phyloP scores from a whole-genome alignment of 441 rosid species.

The Gossypium lobatum region DNA sequence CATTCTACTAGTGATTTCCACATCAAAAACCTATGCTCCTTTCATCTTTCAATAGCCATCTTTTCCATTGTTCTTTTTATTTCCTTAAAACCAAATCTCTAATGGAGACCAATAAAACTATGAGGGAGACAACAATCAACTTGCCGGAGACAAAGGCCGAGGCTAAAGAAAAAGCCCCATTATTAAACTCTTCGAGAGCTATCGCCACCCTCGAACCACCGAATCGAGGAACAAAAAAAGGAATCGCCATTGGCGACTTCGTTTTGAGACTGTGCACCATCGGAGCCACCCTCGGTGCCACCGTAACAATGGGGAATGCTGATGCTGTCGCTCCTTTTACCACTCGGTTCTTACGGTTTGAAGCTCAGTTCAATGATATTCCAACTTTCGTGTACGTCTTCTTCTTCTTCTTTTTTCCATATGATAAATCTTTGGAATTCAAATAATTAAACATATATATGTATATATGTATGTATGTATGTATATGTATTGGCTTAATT shows the following conservation, averaged over 20 bases:
- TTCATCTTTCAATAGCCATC: not conserved
- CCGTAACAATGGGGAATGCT: slow-evolving; percentile 60
- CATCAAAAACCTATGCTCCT: not conserved
- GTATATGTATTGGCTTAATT: not conserved
- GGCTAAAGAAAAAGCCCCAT: slow-evolving; percentile 45
- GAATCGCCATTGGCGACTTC: slow-evolving; percentile 59
- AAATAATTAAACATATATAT: too few species aligned
- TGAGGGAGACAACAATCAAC: slow-evolving; percentile 13
- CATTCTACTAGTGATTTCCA: not conserved
- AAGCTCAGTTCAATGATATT: slow-evolving; percentile 63
- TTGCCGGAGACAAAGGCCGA: slow-evolving; percentile 28
- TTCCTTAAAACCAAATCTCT: not conserved
- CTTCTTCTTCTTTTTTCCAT: not conserved
- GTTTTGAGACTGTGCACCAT: slow-evolving; percentile 52
- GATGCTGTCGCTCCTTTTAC: slow-evolving; percentile 69
- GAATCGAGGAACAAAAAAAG: slow-evolving; percentile 41
- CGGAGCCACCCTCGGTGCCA: slow-evolving; percentile 53
- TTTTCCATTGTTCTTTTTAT: not conserved
- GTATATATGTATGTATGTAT: too few species aligned
- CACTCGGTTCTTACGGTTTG: slow-evolving; percentile 86
- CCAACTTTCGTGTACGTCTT: slow-evolving; percentile 39
- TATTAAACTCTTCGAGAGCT: slow-evolving; percentile 2
- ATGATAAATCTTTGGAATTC: too few species aligned
- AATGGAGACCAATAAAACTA: slow-evolving; percentile 28
- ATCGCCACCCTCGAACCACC: not conserved